These are phyloP conservation scores for Forsythia suspensa DNA, from an alignment of 257 asterid species.

Conservation along the genomic window DNA sequence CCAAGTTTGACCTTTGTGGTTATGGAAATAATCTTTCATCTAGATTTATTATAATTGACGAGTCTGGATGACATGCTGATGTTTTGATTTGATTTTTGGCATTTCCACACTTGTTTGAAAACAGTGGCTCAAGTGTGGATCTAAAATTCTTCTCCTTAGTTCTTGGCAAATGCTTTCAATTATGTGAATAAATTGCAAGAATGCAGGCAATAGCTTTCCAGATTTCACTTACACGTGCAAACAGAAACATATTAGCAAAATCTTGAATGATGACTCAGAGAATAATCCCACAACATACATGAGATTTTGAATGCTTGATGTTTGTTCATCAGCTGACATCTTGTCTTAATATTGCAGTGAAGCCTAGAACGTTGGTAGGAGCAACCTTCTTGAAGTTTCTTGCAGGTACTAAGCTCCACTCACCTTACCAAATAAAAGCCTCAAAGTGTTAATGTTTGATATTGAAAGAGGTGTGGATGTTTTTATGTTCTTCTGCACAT, in stretches of 20 bases:
- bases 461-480: not conserved
- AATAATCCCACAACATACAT: not conserved
- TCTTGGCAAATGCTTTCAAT: not conserved
- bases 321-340: conserved; percentile 21
- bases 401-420: conserved; percentile 55
- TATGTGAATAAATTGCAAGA: conserved; percentile 6
- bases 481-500: conserved; percentile 5
- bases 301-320: conserved; percentile 8
- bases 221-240: not conserved
- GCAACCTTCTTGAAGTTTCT: conserved; percentile 95
- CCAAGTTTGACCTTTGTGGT: conserved; percentile 1
- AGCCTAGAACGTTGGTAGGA: conserved; percentile 84
- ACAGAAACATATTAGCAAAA: not conserved
- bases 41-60: not conserved
- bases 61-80: not conserved
- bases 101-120: not conserved
- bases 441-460: not conserved
- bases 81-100: not conserved
- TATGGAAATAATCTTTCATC: not conserved
- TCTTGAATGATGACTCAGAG: not conserved
- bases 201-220: conserved; percentile 7
- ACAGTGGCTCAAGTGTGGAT: not conserved
- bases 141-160: not conserved
- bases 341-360: conserved; percentile 55
- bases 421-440: not conserved